These are phyloP conservation scores for Globisporangium paddicum DNA, from an alignment of 352 stramenopile species.

Conservation along the genomic window DNA sequence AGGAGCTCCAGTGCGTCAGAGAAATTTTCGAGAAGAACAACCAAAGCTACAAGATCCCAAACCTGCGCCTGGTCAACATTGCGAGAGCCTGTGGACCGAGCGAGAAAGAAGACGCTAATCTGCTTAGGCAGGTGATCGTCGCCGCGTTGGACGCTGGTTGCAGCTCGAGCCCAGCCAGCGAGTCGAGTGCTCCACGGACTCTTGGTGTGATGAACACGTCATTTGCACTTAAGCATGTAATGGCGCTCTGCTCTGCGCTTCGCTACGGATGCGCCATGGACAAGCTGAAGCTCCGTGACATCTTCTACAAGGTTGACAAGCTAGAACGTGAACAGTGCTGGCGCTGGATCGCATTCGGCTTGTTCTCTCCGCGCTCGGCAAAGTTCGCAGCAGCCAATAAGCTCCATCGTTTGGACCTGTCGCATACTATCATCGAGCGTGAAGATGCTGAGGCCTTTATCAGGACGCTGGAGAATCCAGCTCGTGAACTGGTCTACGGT, in stretches of 20 bases:
- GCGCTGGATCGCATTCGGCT: conserved; percentile 9
- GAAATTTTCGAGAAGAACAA: not conserved
- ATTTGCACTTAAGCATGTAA: not conserved
- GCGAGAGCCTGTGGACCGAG: not conserved
- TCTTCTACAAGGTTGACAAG: not conserved
- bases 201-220: not conserved
- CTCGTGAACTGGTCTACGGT: not conserved
- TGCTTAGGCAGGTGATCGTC: not conserved
- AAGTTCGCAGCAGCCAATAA: not conserved
- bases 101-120: not conserved
- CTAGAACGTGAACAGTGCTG: conserved; percentile 1
- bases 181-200: not conserved
- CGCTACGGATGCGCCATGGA: not conserved
- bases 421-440: not conserved
- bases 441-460: not conserved
- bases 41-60: not conserved
- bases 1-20: not conserved
- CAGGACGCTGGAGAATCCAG: not conserved
- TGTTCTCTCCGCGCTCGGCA: conserved; percentile 10
- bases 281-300: not conserved
- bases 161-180: not conserved
- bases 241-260: not conserved
- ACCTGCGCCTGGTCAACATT: not conserved
- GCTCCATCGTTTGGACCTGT: not conserved
- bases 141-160: not conserved